Evolutionary conservation across 2,329 filamentous ascomycete genomes (phyloP).

Genomic region (Arthrobotrys pseudoclavata): DNA sequence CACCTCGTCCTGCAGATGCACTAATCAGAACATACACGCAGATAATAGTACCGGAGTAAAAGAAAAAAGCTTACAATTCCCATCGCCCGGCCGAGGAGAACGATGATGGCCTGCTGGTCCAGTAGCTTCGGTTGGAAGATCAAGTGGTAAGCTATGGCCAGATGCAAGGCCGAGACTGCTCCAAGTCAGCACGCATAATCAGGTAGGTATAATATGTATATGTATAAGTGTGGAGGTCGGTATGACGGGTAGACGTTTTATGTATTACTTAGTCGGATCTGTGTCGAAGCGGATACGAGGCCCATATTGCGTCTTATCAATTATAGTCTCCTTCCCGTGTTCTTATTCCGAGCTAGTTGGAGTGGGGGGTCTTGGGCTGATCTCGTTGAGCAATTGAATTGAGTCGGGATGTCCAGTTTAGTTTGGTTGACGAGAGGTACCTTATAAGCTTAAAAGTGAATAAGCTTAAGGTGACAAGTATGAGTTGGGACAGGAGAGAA

Average conservation of each 20-base stretch:
- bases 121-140: conserved; percentile 55
- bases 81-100: conserved; percentile 53
- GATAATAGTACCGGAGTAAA: background rate
- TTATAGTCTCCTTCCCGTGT: background rate
- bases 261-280: conserved; percentile 29
- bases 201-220: background rate
- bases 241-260: background rate
- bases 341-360: background rate
- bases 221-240: background rate
- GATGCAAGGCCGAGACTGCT: conserved; percentile 55
- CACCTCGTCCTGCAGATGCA: conserved; percentile 32
- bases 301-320: conserved; percentile 38
- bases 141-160: conserved; percentile 49
- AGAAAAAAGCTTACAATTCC: conserved; percentile 38
- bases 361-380: background rate
- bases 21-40: background rate
- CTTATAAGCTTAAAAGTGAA: too few species aligned
- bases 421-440: background rate
- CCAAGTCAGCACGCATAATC: conserved; percentile 16
- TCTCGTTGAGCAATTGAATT: background rate
- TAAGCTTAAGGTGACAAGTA: background rate
- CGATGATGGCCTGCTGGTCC: conserved; percentile 43
- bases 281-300: conserved; percentile 45
- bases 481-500: background rate
- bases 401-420: background rate